These are phyloP conservation scores for Phalaenopsis aphrodite DNA, from an alignment of 106 monocot species.

Conservation along the genomic window DNA sequence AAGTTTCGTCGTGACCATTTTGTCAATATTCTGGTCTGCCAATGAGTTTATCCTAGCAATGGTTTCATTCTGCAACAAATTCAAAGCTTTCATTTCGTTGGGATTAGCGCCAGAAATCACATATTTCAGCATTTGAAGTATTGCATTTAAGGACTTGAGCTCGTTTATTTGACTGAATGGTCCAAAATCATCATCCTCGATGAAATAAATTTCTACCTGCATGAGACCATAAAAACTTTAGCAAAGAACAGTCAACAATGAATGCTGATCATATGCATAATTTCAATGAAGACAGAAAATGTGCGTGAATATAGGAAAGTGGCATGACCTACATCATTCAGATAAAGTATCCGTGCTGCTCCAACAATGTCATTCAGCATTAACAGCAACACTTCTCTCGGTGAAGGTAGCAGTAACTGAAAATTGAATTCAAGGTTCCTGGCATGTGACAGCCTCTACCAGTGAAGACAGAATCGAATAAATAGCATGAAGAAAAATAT, in stretches of 20 bases:
- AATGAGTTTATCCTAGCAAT: slow-evolving; percentile 28
- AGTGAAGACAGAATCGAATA: slow-evolving; percentile 4
- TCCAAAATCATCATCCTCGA: slow-evolving; percentile 55
- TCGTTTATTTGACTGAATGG: slow-evolving; percentile 77
- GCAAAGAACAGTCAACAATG: neutral
- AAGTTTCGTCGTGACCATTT: slow-evolving; percentile 16
- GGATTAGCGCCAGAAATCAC: slow-evolving; percentile 11
- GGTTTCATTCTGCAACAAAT: slow-evolving; percentile 25
- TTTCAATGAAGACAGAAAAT: neutral
- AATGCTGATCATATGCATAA: neutral
- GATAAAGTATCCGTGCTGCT: slow-evolving; percentile 52
- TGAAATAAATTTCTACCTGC: slow-evolving; percentile 86
- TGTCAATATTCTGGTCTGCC: slow-evolving; percentile 12
- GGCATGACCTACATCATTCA: slow-evolving; percentile 55
- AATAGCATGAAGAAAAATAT: neutral
- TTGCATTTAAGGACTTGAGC: slow-evolving; percentile 65
- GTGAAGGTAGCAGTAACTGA: slow-evolving; percentile 26
- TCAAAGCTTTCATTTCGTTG: slow-evolving; percentile 24
- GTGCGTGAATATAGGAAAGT: neutral
- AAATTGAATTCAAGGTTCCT: slow-evolving; percentile 38
- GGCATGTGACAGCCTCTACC: slow-evolving; percentile 38
- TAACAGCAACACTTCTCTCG: slow-evolving; percentile 19
- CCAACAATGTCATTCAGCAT: slow-evolving; percentile 38
- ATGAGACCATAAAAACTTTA: slow-evolving; percentile 6
- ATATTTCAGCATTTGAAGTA: slow-evolving; percentile 32